Percentiles rank a stretch among this genome's conserved stretches.
phyloP scores from a whole-genome alignment of 2,329 filamentous ascomycete genomes.

The Talaromyces sp. region DNA sequence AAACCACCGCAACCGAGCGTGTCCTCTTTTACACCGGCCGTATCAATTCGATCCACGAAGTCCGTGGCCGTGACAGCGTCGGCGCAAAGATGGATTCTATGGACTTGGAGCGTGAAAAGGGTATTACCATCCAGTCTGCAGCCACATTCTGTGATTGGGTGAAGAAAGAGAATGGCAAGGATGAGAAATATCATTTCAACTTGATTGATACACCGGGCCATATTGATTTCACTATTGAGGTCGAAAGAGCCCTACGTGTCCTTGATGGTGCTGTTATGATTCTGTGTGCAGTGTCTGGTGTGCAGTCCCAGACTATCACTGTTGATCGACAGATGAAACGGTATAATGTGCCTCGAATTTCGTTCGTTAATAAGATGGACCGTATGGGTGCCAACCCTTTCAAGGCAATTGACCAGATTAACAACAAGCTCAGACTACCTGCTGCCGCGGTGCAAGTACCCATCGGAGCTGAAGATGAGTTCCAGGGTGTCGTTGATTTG shows the following conservation, averaged over 20 bases:
- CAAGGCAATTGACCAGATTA: constrained; percentile 97
- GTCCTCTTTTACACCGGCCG: constrained; percentile 97
- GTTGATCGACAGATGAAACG: constrained; percentile 98
- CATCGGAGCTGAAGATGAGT: constrained; percentile 87
- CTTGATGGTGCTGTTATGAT: constrained; percentile 98
- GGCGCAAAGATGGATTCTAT: constrained; percentile 99
- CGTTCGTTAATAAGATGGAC: constrained; percentile 99
- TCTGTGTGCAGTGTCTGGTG: constrained; percentile 91
- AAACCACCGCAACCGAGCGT: constrained; percentile 93
- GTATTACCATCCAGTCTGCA: constrained; percentile 97
- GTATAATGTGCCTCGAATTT: constrained; percentile 93
- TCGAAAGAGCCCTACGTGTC: constrained; percentile 89
- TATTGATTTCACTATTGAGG: constrained; percentile 99
- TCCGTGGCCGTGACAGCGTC: constrained; percentile 80
- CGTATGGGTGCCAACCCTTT: constrained; percentile 97
- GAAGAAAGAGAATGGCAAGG: constrained; percentile 72
- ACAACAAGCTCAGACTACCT: constrained; percentile 86
- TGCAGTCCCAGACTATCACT: constrained; percentile 96
- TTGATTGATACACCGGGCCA: constrained; percentile 97
- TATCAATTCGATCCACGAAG: constrained; percentile 96
- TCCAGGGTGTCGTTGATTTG: constrained; percentile 87
- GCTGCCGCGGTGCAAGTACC: constrained; percentile 93
- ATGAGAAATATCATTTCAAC: constrained; percentile 94
- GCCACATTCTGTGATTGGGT: constrained; percentile 97
- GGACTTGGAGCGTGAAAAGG: constrained; percentile 97